phyloP scores from a whole-genome alignment of 2,329 filamentous ascomycete species.

The Clarireedia hainanense region DNA sequence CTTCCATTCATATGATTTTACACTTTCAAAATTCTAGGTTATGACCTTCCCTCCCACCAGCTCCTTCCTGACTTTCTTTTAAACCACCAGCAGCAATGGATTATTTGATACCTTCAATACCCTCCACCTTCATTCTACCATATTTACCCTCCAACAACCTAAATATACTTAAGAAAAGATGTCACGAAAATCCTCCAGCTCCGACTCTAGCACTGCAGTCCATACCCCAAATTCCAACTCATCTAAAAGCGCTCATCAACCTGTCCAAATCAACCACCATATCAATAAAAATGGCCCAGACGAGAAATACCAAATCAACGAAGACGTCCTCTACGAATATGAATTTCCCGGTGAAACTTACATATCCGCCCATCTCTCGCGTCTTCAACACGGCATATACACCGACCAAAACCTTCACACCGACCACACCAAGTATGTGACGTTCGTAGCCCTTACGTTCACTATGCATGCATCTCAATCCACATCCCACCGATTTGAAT shows the following conservation, averaged over 20 bases:
- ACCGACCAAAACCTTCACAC: slow-evolving; percentile 36
- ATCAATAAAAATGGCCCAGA: slow-evolving; percentile 17
- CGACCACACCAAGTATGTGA: slow-evolving; percentile 34
- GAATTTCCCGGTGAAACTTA: slow-evolving; percentile 39
- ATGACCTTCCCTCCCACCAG: too few species aligned
- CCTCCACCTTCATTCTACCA: neutral
- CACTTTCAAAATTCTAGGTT: too few species aligned
- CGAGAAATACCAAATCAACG: slow-evolving; percentile 27
- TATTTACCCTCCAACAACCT: neutral
- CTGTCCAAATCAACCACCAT: neutral
- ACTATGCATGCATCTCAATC: slow-evolving; percentile 36
- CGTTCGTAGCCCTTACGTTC: slow-evolving; percentile 41
- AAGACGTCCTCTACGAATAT: slow-evolving; percentile 40
- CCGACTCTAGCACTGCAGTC: neutral
- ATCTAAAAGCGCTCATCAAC: too few species aligned
- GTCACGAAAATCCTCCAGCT: neutral
- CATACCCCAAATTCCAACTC: neutral
- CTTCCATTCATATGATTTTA: too few species aligned
- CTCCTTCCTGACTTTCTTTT: neutral
- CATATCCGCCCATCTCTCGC: slow-evolving; percentile 41
- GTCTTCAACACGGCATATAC: slow-evolving; percentile 42
- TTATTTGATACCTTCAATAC: too few species aligned
- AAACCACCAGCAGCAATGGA: neutral
- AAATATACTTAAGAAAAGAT: neutral
- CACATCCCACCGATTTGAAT: neutral